Percentiles rank a stretch among this genome's conserved stretches.
phyloP scores from a whole-genome alignment of 1,139 yeast genomes.

The Yamadazyma triangularis region DNA sequence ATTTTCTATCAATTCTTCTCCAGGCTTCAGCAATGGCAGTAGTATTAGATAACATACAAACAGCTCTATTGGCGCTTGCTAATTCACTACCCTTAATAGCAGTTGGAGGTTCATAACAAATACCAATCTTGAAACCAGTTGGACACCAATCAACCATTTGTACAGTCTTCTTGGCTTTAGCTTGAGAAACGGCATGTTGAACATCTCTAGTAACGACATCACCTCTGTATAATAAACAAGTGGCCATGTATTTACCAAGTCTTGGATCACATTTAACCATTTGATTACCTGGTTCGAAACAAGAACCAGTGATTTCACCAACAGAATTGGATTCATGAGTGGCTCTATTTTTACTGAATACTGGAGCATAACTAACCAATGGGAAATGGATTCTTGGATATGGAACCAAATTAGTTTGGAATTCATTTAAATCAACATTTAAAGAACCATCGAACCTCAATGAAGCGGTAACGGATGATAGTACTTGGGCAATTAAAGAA shows the following conservation, averaged over 20 bases:
- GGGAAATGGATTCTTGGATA: slow-evolving; percentile 99
- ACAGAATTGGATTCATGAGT: slow-evolving; percentile 84
- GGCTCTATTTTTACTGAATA: slow-evolving; percentile 85
- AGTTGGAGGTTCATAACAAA: slow-evolving; percentile 96
- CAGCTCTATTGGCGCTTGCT: slow-evolving; percentile 92
- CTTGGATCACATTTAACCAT: slow-evolving; percentile 99
- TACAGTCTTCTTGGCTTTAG: slow-evolving; percentile 89
- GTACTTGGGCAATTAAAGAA: slow-evolving; percentile 94
- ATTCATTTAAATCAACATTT: slow-evolving; percentile 94
- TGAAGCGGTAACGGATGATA: slow-evolving; percentile 97
- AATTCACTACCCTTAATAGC: slow-evolving; percentile 84
- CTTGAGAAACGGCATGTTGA: slow-evolving; percentile 89
- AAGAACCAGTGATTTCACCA: slow-evolving; percentile 91
- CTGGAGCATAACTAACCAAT: slow-evolving; percentile 95
- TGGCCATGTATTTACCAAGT: slow-evolving; percentile 96
- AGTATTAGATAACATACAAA: slow-evolving; percentile 95
- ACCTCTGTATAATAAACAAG: slow-evolving; percentile 95
- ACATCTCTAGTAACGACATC: slow-evolving; percentile 97
- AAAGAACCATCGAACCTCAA: slow-evolving; percentile 95
- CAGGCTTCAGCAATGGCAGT: slow-evolving; percentile 99
- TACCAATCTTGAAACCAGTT: slow-evolving; percentile 98
- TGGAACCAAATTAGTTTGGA: slow-evolving; percentile 97
- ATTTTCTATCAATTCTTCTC: slow-evolving; percentile 95
- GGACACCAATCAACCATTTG: slow-evolving; percentile 99
- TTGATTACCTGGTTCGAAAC: slow-evolving; percentile 98